Base-by-base conservation (phyloP, 73 alveolate genomes). In the Strombidium stylifer region DNA sequence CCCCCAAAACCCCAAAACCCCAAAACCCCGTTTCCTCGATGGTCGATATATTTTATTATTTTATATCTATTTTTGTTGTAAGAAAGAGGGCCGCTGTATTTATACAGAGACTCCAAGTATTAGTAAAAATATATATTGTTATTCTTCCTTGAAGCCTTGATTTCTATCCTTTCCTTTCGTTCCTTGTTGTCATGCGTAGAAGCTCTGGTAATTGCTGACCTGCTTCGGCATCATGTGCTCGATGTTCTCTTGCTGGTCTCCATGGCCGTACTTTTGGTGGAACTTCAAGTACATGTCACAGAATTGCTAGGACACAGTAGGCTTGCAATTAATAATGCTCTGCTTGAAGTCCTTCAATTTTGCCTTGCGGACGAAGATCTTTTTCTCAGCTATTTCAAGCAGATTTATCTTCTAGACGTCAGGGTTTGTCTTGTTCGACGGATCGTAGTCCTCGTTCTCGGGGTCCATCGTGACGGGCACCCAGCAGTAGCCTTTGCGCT, bases 241-340 rank as follows among this genome's bases (percentile, higher is more conserved):
- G 30, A 60, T 24, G 12, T 60, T 41, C 8, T 49, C 64, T 19
- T 47, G 60, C 32, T 72, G 47, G 10, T 72, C 85, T 14, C 56
- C 27, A 47, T 72, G 85, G 12, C 85, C 85, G 61, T 60, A 72
- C 56, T 72, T 72, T 31, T 40, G 59, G 21, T 42, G 52, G 45
- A 72, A 72, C 57, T 72, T 58, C 7, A 51, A 52, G 45, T 72
- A 72, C 36, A 56, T 27, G 28, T 72, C 78, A 2, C 60, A 12
- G 69, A 72, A 72, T 12, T 48, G 27, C 24, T 32, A 19, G 20
- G 51, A 65, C 11, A 72, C 73, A 7, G 85, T 72, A 15, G 85
- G 85, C 51, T 72, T 72, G 45, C 85, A 72, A 47, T 72, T 72
- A 8, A 32, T 57, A 6, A 72, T 72, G 52, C 79, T 60, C 25